Base-by-base conservation (phyloP, 257 asterid genomes). In the Petrea volubilis region DNA sequence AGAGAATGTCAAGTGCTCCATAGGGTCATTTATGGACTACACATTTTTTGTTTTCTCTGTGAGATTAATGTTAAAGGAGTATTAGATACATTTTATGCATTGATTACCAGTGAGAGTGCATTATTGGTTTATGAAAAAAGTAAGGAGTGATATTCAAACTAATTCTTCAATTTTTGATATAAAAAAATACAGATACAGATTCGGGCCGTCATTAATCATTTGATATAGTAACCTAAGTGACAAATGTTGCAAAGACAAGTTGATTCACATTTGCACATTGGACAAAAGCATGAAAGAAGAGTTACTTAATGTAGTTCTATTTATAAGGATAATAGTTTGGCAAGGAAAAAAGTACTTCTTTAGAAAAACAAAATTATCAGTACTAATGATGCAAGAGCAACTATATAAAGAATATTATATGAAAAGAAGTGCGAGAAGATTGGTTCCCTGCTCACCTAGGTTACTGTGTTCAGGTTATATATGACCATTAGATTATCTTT, bases 361-460 rank as follows among this genome's bases (percentile, higher is more conserved):
- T 20, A 17, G 21, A 17, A 13, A 50, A 7, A 44, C 23, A 47
- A 34, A 18, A 51, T 51, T 34, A 34, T 52, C 8, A 47, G 7
- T 34, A 3, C 33, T 21, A 36, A 23, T 68, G 73, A 68, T 52
- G 63, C 29, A 34, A 68, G 64, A 21, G 14, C 51, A 67, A 12
- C 61, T 33, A 20, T 34, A n/a, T 58, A 29, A 31, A 17, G 60
- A 12, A 17, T 11, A 14, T 24, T 55, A 52, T 10, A 5, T 60
- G 7, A 17, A 38, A 55, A 40, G 17, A 36, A 18, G n/a, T 2
- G 11, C 29, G 17, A 44, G 7, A 57, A 41, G 41, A 27, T 3
- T 43, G 67, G 58, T 70, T 70, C 36, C 29, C 17, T 58, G 5
- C 34, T 70, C 21, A 18, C 58, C 58, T 57, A 17, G 67, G 24